phyloP scores from a whole-genome alignment of 331 rosid species.

The Prunus yedoensis region DNA sequence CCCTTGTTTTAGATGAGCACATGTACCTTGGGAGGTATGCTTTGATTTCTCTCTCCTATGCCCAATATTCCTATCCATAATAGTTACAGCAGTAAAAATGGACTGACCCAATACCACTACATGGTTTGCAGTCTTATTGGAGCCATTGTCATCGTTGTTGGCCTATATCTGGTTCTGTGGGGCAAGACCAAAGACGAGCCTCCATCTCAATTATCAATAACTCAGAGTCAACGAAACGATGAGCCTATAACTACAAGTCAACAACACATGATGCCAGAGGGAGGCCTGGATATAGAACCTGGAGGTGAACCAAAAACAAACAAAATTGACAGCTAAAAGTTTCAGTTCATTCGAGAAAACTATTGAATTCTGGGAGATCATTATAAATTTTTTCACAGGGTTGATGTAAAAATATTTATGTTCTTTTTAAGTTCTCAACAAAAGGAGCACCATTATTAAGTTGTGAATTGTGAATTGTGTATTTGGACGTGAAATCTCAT shows the following conservation, averaged over 20 bases:
- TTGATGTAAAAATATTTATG: neutral
- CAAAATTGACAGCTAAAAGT: too few relatives aligned
- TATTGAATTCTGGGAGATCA: too few relatives aligned
- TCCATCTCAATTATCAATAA: neutral
- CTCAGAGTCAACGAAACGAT: neutral
- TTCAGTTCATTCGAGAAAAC: too few relatives aligned
- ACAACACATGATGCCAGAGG: neutral
- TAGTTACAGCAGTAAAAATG: too few relatives aligned
- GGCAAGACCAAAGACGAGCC: slow-evolving; percentile 30
- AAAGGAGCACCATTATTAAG: too few relatives aligned
- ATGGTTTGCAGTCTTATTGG: slow-evolving; percentile 27
- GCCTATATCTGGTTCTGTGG: slow-evolving; percentile 37
- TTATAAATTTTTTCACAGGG: too few relatives aligned
- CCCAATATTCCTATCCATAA: too few relatives aligned
- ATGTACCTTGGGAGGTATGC: slow-evolving; percentile 33
- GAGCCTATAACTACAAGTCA: neutral
- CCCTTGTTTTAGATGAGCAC: slow-evolving; percentile 22
- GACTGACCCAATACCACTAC: too few relatives aligned
- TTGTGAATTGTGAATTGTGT: too few relatives aligned
- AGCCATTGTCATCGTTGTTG: slow-evolving; percentile 22
- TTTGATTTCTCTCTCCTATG: too few relatives aligned
- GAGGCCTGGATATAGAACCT: neutral
- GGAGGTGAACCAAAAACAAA: neutral
- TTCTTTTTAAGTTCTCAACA: too few relatives aligned
- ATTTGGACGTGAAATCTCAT: too few relatives aligned